Evolutionary conservation across 352 stramenopile genomes (phyloP).

Genomic region (Globisporangium barbulae): DNA sequence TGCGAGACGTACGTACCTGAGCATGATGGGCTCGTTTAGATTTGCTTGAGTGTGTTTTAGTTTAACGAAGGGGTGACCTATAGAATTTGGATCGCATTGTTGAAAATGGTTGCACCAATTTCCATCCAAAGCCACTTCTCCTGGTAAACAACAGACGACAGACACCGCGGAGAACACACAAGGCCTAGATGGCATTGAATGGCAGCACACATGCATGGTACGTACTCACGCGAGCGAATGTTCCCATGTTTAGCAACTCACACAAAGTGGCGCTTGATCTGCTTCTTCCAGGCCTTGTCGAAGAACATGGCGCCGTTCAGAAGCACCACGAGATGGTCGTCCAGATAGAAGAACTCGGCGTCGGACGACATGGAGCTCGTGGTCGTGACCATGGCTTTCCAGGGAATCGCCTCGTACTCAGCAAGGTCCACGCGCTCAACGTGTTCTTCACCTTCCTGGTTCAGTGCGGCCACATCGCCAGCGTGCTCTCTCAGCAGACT

Average conservation of each 20-base stretch:
- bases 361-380: conserved; percentile 46
- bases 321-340: conserved; percentile 31
- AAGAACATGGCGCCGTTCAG: conserved; percentile 36
- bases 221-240: background rate
- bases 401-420: conserved; percentile 30
- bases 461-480: conserved; percentile 18
- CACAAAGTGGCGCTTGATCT: conserved; percentile 33
- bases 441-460: conserved; percentile 11
- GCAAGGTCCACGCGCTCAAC: conserved; percentile 28
- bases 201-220: background rate
- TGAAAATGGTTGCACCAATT: background rate
- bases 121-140: background rate
- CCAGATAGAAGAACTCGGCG: conserved; percentile 26
- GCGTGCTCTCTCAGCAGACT: conserved; percentile 22
- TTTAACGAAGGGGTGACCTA: background rate
- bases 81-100: background rate
- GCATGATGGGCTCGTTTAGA: background rate
- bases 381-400: conserved; percentile 36
- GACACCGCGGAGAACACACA: background rate
- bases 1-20: background rate
- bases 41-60: conserved; percentile 8
- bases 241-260: conserved; percentile 11
- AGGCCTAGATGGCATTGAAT: background rate
- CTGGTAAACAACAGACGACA: background rate
- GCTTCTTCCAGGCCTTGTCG: conserved; percentile 36